phyloP scores from a whole-genome alignment of 768 basidiomycete genomes.

The Auriscalpium vulgare region DNA sequence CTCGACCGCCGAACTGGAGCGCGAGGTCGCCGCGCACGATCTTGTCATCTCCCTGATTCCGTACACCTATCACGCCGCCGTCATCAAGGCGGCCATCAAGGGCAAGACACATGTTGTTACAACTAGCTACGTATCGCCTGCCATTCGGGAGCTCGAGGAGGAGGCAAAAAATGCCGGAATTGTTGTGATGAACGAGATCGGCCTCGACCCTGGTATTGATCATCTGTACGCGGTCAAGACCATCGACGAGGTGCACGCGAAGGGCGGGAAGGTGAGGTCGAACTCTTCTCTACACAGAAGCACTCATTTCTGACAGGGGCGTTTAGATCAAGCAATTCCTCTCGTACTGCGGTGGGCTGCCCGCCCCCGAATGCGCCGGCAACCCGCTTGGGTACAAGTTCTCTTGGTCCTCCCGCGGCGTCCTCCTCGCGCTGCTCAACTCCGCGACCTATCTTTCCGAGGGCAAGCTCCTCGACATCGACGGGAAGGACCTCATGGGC shows the following conservation, averaged over 20 bases:
- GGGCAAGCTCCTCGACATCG: conserved; percentile 56
- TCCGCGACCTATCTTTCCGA: conserved; percentile 70
- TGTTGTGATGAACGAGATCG: conserved; percentile 95
- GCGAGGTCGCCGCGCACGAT: conserved; percentile 77
- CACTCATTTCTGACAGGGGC: not conserved
- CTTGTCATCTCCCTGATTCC: conserved; percentile 96
- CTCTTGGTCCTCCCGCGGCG: conserved; percentile 96
- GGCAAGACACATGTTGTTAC: conserved; percentile 91
- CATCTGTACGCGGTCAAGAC: conserved; percentile 92
- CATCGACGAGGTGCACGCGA: conserved; percentile 87
- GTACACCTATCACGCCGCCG: conserved; percentile 81
- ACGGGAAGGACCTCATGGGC: conserved; percentile 81
- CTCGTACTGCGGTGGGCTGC: conserved; percentile 94
- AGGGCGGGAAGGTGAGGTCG: conserved; percentile 75
- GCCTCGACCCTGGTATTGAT: conserved; percentile 92
- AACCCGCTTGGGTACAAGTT: conserved; percentile 99
- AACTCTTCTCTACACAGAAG: too few relatives aligned
- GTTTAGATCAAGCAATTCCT: conserved; percentile 79
- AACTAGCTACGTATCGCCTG: conserved; percentile 89
- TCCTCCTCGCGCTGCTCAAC: conserved; percentile 91
- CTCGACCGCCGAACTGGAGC: conserved; percentile 63
- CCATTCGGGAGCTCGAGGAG: conserved; percentile 80
- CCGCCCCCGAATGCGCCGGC: conserved; percentile 81
- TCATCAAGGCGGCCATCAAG: conserved; percentile 88
- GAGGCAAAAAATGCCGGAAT: conserved; percentile 83